Evolutionary conservation across 257 asterid species (phyloP).

Genomic region (Paraleonurus japonicus): DNA sequence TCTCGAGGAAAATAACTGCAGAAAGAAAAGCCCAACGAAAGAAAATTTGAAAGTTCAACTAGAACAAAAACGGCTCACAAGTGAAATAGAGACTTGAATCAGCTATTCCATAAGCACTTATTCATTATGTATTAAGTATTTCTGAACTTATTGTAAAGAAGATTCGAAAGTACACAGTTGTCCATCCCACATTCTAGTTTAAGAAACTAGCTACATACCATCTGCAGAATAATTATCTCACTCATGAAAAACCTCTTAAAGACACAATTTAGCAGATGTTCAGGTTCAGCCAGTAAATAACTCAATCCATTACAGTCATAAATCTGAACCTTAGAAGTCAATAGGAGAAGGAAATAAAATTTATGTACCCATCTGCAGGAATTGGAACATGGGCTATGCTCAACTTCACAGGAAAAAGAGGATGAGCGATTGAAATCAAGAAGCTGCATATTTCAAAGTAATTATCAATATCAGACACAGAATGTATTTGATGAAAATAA

Average conservation of each 20-base stretch:
- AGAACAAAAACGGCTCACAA: neutral
- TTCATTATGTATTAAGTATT: neutral
- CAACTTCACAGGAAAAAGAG: conserved; percentile 73
- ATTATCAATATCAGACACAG: conserved; percentile 16
- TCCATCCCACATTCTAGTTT: conserved; percentile 6
- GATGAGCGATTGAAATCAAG: conserved; percentile 70
- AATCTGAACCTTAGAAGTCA: conserved; percentile 4
- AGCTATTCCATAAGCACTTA: conserved; percentile 12
- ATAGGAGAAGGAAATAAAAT: conserved; percentile 13
- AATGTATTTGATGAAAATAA: neutral
- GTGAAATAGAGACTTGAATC: conserved; percentile 4
- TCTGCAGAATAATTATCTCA: neutral
- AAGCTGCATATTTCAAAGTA: conserved; percentile 55
- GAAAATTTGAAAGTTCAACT: neutral
- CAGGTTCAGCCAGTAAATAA: conserved; percentile 14
- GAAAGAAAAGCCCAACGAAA: conserved; percentile 1
- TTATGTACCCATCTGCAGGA: conserved; percentile 84
- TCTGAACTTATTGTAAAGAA: neutral
- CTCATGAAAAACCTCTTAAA: neutral
- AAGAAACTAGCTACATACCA: neutral
- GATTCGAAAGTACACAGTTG: neutral
- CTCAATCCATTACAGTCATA: neutral
- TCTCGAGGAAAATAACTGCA: conserved; percentile 1
- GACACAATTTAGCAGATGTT: conserved; percentile 5
- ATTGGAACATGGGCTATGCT: conserved; percentile 40